These are phyloP conservation scores for Pichia sp. DNA, from an alignment of 1,139 yeast genomes.

Conservation along the genomic window DNA sequence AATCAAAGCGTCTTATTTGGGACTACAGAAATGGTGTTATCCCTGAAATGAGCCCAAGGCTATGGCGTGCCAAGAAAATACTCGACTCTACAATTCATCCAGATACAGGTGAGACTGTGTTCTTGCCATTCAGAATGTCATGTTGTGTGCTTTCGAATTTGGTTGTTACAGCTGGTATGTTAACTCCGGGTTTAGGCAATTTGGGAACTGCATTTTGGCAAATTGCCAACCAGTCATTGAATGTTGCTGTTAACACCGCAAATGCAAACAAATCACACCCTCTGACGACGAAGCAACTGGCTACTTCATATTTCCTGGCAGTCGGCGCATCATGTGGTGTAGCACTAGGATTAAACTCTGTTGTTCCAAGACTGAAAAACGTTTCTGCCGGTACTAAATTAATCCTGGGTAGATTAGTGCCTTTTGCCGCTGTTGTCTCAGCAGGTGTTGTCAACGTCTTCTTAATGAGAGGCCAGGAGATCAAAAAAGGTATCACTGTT, in stretches of 20 bases:
- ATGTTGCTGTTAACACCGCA: conserved; percentile 94
- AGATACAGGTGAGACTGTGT: conserved; percentile 89
- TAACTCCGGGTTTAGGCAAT: conserved; percentile 87
- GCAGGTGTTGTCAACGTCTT: conserved; percentile 95
- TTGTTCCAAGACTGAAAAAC: conserved; percentile 75
- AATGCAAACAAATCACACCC: conserved; percentile 96
- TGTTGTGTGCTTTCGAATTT: conserved; percentile 88
- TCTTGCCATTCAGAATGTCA: conserved; percentile 94
- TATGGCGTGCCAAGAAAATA: conserved; percentile 85
- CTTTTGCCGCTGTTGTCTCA: conserved; percentile 96
- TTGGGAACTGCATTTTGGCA: conserved; percentile 96
- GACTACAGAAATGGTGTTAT: conserved; percentile 68
- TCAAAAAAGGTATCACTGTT: conserved; percentile 76
- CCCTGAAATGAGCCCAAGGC: conserved; percentile 64
- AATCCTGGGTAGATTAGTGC: conserved; percentile 80
- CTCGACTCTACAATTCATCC: conserved; percentile 90
- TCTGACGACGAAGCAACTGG: conserved; percentile 68
- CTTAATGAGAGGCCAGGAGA: conserved; percentile 92
- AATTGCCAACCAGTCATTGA: conserved; percentile 90
- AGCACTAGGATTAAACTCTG: conserved; percentile 83
- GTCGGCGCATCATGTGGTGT: conserved; percentile 94
- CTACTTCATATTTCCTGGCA: conserved; percentile 77
- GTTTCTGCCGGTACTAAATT: conserved; percentile 64
- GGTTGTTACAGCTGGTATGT: conserved; percentile 96
- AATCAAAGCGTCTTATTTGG: conserved; percentile 62